phyloP scores from a whole-genome alignment of 2,329 filamentous ascomycete genomes.

The Claviceps quebecensis region DNA sequence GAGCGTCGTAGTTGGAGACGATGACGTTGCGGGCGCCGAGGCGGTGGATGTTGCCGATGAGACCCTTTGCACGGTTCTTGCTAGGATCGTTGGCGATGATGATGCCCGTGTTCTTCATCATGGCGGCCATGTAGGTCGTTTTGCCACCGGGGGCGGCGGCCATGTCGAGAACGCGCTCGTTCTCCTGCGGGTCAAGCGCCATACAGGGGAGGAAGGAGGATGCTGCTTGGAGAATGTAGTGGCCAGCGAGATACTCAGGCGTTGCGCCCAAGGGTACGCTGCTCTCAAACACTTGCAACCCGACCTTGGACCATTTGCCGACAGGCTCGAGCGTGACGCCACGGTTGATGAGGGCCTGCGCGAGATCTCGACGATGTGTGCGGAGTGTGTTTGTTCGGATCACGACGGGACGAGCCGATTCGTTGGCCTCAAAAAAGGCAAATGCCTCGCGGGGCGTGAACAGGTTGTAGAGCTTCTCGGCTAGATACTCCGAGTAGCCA shows the following conservation, averaged over 20 bases:
- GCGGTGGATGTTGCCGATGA: constrained; percentile 96
- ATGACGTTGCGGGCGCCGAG: constrained; percentile 87
- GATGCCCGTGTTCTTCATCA: constrained; percentile 64
- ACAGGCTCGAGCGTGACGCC: constrained; percentile 93
- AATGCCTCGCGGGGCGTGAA: constrained; percentile 91
- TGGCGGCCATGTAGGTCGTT: constrained; percentile 52
- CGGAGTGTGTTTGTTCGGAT: constrained; percentile 94
- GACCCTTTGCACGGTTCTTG: constrained; percentile 84
- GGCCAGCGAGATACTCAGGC: constrained; percentile 89
- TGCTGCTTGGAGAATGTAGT: constrained; percentile 95
- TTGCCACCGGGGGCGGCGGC: constrained; percentile 16
- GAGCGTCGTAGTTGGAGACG: constrained; percentile 88
- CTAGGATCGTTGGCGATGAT: constrained; percentile 95
- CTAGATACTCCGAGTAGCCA: constrained; percentile 87
- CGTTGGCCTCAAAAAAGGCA: constrained; percentile 98
- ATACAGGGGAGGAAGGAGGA: constrained; percentile 96
- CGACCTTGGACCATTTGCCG: constrained; percentile 97
- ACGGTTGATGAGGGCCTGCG: constrained; percentile 86
- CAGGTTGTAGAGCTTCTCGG: constrained; percentile 85
- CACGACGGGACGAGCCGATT: constrained; percentile 82
- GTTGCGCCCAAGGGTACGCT: constrained; percentile 78
- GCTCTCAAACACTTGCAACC: constrained; percentile 89
- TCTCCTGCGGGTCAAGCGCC: constrained; percentile 86
- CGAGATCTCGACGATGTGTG: constrained; percentile 62
- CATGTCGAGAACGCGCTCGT: constrained; percentile 73